Percentiles rank a stretch among this genome's conserved stretches.
Evolutionary conservation across 2,329 filamentous ascomycete genomes (phyloP).

Genomic region (Bisporella sp.): DNA sequence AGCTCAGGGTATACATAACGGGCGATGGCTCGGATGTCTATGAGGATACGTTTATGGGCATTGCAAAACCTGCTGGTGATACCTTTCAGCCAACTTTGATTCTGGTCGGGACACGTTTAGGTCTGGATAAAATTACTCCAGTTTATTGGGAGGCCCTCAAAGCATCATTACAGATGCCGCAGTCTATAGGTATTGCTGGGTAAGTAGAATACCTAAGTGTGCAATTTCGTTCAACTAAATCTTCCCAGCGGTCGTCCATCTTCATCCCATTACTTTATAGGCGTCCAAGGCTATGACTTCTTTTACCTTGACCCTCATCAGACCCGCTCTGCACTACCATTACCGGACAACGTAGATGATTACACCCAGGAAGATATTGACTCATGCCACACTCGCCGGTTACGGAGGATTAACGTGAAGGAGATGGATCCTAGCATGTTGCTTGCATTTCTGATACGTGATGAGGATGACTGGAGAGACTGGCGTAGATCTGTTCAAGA

Average conservation of each 20-base stretch:
- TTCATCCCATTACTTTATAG: constrained; percentile 67
- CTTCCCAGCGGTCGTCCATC: constrained; percentile 73
- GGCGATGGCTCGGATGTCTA: constrained; percentile 90
- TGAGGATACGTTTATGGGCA: constrained; percentile 75
- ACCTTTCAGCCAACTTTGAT: constrained; percentile 79
- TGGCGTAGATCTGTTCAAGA: constrained; percentile 75
- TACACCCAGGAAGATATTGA: constrained; percentile 69
- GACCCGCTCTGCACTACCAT: constrained; percentile 69
- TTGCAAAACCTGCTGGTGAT: constrained; percentile 61
- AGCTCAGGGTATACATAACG: constrained; percentile 78
- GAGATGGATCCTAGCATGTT: constrained; percentile 99
- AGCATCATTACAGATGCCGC: constrained; percentile 73
- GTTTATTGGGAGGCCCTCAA: constrained; percentile 95
- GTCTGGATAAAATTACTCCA: constrained; percentile 88
- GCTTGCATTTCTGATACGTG: constrained; percentile 81
- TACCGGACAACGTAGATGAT: constrained; percentile 45
- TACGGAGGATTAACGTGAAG: constrained; percentile 74
- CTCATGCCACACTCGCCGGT: constrained; percentile 78
- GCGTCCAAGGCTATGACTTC: constrained; percentile 66
- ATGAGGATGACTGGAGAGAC: constrained; percentile 73
- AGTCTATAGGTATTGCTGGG: constrained; percentile 96
- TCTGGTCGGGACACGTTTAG: constrained; percentile 79
- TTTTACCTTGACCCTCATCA: constrained; percentile 95
- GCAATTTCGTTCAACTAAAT: constrained; percentile 3
- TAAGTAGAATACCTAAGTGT: constrained; percentile 32